Conservation (phyloP, 1,284 basidiomycete species). For the Austroboletus novae-zelandiae region DNA sequence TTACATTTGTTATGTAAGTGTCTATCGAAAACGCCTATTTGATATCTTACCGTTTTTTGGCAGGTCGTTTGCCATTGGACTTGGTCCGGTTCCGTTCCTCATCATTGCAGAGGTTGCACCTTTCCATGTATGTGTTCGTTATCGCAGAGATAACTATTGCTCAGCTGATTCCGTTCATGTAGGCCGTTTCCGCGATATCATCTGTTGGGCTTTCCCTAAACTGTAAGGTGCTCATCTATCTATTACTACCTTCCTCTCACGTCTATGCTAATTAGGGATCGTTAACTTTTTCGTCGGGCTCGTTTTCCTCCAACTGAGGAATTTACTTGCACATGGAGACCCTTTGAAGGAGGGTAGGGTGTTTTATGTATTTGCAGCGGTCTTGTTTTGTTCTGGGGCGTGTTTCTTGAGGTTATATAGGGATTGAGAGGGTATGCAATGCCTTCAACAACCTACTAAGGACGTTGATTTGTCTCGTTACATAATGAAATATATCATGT, state of each 20-base stretch:
- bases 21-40: not conserved
- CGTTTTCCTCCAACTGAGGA: slow-evolving; percentile 79
- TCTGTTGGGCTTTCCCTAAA: slow-evolving; percentile 83
- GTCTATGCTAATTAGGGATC: slow-evolving; percentile 54
- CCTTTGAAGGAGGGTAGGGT: slow-evolving; percentile 71
- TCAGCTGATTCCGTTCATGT: not conserved
- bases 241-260: not conserved
- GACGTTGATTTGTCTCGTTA: slow-evolving; percentile 11
- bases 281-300: slow-evolving; percentile 82
- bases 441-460: too few species aligned
- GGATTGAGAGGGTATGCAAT: slow-evolving; percentile 12
- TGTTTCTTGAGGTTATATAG: slow-evolving; percentile 42
- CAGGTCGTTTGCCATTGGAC: slow-evolving; percentile 83
- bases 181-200: slow-evolving; percentile 85
- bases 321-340: slow-evolving; percentile 65
- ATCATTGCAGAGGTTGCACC: slow-evolving; percentile 93
- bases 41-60: slow-evolving; percentile 1
- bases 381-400: slow-evolving; percentile 41
- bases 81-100: slow-evolving; percentile 92
- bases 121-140: slow-evolving; percentile 50
- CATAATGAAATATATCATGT: slow-evolving; percentile 20
- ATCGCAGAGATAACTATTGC: not conserved
- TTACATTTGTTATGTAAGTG: slow-evolving; percentile 79
- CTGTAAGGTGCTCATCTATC: slow-evolving; percentile 46
- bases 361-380: slow-evolving; percentile 74